A percentile compares a stretch with the other conserved stretches of the same genome.
Conservation (phyloP, 2,329 filamentous ascomycete species). For the Penicillium sclerotiorum region DNA sequence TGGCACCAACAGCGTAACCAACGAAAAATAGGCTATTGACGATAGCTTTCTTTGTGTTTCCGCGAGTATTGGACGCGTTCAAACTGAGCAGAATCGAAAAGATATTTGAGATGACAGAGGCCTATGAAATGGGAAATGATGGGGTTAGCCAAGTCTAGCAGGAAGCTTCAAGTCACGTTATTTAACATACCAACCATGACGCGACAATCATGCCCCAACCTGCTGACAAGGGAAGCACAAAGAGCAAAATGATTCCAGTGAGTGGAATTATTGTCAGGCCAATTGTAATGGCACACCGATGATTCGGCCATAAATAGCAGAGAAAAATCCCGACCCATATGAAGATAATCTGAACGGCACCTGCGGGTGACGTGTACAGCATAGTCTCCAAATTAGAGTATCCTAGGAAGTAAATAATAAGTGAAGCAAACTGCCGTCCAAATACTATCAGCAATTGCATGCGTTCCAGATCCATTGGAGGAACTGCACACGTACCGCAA, state of each 20-base stretch:
- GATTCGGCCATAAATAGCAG: constrained; percentile 43
- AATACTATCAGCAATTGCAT: constrained; percentile 11
- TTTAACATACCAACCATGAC: constrained; percentile 45
- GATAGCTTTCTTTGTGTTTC: constrained; percentile 53
- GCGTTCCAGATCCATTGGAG: too few species aligned
- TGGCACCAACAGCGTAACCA: constrained; percentile 51
- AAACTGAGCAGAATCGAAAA: constrained; percentile 49
- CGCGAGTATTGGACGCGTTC: constrained; percentile 52
- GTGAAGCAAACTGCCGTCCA: constrained; percentile 47
- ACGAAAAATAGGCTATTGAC: constrained; percentile 54
- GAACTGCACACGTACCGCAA: constrained; percentile 35
- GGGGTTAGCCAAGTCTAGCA: too few species aligned
- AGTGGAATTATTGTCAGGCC: constrained; percentile 46
- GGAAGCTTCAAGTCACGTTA: neutral
- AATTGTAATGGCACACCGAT: constrained; percentile 44
- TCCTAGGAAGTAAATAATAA: constrained; percentile 52
- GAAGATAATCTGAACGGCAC: constrained; percentile 50
- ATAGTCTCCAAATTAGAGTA: constrained; percentile 50
- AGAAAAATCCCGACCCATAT: constrained; percentile 51
- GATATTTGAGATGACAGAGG: constrained; percentile 47
- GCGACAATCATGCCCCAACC: constrained; percentile 54
- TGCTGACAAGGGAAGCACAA: constrained; percentile 42
- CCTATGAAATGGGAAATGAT: constrained; percentile 26
- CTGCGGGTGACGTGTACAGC: constrained; percentile 52
- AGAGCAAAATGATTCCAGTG: constrained; percentile 48